phyloP scores from a whole-genome alignment of 176 grass and related monocot genomes.

The barley (Hordeum vulgare) region DNA sequence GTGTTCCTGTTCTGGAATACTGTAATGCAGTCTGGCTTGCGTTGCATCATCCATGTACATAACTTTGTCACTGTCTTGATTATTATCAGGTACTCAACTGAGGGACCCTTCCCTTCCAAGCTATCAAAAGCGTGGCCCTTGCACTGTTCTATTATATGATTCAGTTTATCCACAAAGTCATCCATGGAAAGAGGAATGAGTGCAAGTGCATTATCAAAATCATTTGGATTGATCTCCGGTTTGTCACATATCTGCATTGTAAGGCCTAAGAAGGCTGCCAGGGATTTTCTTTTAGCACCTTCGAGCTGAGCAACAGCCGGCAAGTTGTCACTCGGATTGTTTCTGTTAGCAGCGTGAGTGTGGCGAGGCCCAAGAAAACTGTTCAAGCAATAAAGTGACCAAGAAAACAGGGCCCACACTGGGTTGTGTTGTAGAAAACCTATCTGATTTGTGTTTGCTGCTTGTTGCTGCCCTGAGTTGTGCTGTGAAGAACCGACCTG shows the following conservation, averaged over 20 bases:
- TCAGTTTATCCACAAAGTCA: not conserved
- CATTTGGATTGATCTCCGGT: not conserved
- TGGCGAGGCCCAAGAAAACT: not conserved
- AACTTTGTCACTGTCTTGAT: slow-evolving; percentile 5
- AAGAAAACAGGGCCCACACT: not conserved
- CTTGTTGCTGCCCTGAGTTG: not conserved
- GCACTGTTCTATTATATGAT: slow-evolving; percentile 9
- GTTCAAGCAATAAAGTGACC: not conserved
- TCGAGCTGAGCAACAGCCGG: not conserved
- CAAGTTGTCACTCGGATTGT: not conserved
- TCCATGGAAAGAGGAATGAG: not conserved
- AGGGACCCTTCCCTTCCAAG: not conserved
- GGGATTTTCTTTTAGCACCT: not conserved
- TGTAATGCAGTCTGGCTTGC: not conserved
- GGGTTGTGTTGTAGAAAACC: no score
- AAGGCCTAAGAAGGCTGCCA: slow-evolving; percentile 1
- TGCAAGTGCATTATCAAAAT: not conserved
- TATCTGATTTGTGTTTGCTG: not conserved
- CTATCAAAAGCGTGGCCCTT: not conserved
- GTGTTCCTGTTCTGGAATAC: not conserved
- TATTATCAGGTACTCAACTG: not conserved
- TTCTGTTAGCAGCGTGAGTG: not conserved
- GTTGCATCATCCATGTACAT: slow-evolving; percentile 1
- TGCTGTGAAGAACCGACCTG: not conserved
- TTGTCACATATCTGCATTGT: not conserved